Evolutionary conservation across 2,329 filamentous ascomycete genomes (phyloP).

Genomic region (Aspergillus sergii): DNA sequence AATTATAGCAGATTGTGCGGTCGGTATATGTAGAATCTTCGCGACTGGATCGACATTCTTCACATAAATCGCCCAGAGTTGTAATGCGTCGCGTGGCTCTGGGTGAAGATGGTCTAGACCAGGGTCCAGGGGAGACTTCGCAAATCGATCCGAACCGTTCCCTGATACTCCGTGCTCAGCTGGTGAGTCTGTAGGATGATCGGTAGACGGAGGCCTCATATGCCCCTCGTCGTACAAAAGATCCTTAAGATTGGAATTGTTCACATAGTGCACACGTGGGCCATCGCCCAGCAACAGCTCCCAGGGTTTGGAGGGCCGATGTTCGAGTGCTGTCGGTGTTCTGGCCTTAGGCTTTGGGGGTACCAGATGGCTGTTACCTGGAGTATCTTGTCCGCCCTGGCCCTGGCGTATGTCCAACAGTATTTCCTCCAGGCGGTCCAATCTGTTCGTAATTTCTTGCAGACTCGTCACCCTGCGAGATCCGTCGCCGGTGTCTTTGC

Average conservation of each 20-base stretch:
- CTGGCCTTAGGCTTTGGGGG: not conserved
- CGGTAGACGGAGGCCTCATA: no score
- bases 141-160: no score
- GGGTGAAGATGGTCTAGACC: not conserved
- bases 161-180: no score
- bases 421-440: conserved; percentile 1
- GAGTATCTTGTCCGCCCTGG: no score
- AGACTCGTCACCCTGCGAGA: not conserved
- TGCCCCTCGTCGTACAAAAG: not conserved
- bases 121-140: no score
- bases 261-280: not conserved
- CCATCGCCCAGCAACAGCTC: not conserved
- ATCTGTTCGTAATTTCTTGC: not conserved
- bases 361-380: no score
- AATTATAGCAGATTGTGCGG: not conserved
- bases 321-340: not conserved
- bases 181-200: no score
- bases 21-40: conserved; percentile 4
- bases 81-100: not conserved
- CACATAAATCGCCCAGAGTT: not conserved
- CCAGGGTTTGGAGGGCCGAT: not conserved
- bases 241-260: conserved; percentile 1
- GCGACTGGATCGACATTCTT: conserved; percentile 1
- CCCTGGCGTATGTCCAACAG: not conserved
- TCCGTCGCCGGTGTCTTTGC: not conserved